Conservation (phyloP, 352 stramenopile species). For the Vaucheria bursata region DNA sequence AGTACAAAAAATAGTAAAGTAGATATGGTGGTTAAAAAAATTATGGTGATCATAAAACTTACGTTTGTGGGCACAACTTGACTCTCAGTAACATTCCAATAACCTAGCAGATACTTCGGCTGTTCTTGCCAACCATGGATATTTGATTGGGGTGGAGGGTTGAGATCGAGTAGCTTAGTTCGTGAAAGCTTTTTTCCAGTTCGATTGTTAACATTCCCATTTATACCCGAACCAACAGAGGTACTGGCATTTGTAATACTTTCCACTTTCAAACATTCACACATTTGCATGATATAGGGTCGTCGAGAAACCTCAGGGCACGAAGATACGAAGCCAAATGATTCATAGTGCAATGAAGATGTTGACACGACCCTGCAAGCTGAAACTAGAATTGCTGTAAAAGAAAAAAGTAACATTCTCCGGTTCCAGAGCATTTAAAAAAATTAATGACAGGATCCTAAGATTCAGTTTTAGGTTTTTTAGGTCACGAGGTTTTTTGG, state of each 20-base stretch:
- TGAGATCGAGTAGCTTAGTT: slow-evolving; percentile 22
- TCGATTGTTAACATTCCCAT: no score
- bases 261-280: not conserved
- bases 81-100: slow-evolving; percentile 21
- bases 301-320: not conserved
- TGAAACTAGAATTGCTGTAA: no score
- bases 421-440: no score
- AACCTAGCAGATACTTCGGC: slow-evolving; percentile 35
- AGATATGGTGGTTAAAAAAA: not conserved
- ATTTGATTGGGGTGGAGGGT: slow-evolving; percentile 38
- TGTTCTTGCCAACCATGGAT: slow-evolving; percentile 47
- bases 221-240: slow-evolving; percentile 1
- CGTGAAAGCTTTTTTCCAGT: not conserved
- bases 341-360: no score
- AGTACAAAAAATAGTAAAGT: not conserved
- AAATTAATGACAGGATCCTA: no score
- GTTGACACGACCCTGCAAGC: no score
- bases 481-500: no score
- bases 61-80: no score
- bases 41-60: not conserved
- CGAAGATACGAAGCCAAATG: no score
- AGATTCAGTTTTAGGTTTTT: no score
- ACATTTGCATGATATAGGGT: not conserved
- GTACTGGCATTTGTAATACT: not conserved
- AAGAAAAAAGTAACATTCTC: no score